Evolutionary conservation across 1,284 basidiomycete genomes (phyloP), one percentile per base, ranked within the genome.

Genomic region (Rhodotorula sp.): DNA sequence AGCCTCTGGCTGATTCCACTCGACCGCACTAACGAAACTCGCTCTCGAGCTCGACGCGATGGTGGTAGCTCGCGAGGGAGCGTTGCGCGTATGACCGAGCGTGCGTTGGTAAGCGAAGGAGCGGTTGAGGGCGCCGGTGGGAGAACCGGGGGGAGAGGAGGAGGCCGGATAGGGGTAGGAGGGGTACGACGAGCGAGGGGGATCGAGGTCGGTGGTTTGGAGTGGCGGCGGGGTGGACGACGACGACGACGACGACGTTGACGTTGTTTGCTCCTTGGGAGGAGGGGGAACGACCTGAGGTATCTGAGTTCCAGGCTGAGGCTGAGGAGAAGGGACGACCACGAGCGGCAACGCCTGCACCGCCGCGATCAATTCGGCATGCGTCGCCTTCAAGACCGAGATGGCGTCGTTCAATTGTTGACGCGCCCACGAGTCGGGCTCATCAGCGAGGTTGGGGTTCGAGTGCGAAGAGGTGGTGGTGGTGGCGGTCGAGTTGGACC

Each of bases 21-120:
- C 65, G 47, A 66, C 64, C 59, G 71, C 57, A 46, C 64, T 66
- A 46, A 47, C 39, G 56, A 68, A 68, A 43, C 70, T 72, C 21
- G 70, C 72, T 21, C 69, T 43, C 39, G 39, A 43, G 12, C 39
- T 43, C 39, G 39, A 43, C 8, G 39, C 47, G 39, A 67, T 71
- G 34, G 62, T 64, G 3, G 51, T 48, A 21, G 59, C 65, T 64
- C 72, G 49, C 56, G 39, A 61, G 49, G 69, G 39, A 49, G 63
- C 23, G 49, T 62, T 18, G 61, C 61, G 47, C 58, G 65, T n/a
- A 51, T 68, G 70, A 43, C 39, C 39, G 39, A 43, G 39, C 1
- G 57, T 54, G 14, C n/a, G 21, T 8, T 23, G 21, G n/a, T 54
- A 54, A 0, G 52, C 14, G 52, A n/a, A 54, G 52, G 23, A 15